phyloP scores from a whole-genome alignment of 2,329 filamentous ascomycete genomes.

The Aspergillus hortae region DNA sequence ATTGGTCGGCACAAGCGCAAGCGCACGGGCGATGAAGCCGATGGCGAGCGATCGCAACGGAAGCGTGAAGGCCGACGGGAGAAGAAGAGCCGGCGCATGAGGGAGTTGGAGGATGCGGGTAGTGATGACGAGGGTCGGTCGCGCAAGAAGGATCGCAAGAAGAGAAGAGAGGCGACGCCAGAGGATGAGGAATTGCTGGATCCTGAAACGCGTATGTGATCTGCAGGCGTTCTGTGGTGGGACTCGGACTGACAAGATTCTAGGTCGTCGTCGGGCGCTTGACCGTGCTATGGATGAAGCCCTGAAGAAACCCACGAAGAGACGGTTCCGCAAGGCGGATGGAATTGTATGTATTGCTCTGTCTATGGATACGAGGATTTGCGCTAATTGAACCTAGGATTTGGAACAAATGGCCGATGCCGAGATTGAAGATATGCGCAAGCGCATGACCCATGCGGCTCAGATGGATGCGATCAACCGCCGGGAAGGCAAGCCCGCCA shows the following conservation, averaged over 20 bases:
- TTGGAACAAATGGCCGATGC: slow-evolving; percentile 87
- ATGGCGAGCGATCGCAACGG: slow-evolving; percentile 67
- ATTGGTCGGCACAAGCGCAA: slow-evolving; percentile 63
- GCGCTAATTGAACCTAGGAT: slow-evolving; percentile 55
- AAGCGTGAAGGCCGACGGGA: slow-evolving; percentile 54
- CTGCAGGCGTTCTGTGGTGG: neutral
- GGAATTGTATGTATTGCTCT: slow-evolving; percentile 65
- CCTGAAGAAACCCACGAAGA: slow-evolving; percentile 73
- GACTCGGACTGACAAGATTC: neutral
- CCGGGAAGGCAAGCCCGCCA: slow-evolving; percentile 72
- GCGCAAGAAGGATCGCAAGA: slow-evolving; percentile 49
- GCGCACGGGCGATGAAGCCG: slow-evolving; percentile 56
- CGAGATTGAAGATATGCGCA: slow-evolving; percentile 81
- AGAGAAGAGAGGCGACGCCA: slow-evolving; percentile 53
- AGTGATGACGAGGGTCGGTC: slow-evolving; percentile 45
- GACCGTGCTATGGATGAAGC: slow-evolving; percentile 85
- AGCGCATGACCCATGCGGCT: slow-evolving; percentile 86
- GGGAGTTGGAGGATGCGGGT: slow-evolving; percentile 60
- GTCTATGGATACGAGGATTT: neutral
- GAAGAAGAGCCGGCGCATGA: slow-evolving; percentile 66
- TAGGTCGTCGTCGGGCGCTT: slow-evolving; percentile 72
- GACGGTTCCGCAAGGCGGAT: slow-evolving; percentile 71
- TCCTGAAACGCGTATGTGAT: slow-evolving; percentile 70
- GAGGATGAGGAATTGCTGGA: slow-evolving; percentile 74
- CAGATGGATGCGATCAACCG: slow-evolving; percentile 81